Conservation (phyloP, 306 rosid genomes). For the Trifolium repens region DNA sequence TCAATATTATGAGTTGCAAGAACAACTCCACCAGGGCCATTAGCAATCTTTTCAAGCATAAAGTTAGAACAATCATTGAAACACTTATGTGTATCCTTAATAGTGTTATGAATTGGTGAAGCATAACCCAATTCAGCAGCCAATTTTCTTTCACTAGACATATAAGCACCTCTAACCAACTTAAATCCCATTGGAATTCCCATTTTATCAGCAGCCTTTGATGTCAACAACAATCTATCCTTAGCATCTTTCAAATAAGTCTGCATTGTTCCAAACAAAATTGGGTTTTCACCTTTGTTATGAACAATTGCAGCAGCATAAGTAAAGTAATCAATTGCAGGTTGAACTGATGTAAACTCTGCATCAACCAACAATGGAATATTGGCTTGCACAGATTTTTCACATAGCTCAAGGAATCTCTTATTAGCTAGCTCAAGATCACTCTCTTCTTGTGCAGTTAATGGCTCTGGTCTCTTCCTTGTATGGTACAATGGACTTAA, state of each 20-base stretch:
- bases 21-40: constrained; percentile 66
- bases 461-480: constrained; percentile 54
- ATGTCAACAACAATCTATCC: constrained; percentile 58
- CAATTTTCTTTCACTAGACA: constrained; percentile 68
- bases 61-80: constrained; percentile 69
- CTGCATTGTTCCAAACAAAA: constrained; percentile 75
- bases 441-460: constrained; percentile 66
- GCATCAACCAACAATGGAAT: constrained; percentile 78
- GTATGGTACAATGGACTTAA: constrained; percentile 83
- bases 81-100: constrained; percentile 74
- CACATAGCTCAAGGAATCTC: constrained; percentile 63
- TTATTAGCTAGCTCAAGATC: constrained; percentile 63
- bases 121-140: constrained; percentile 66
- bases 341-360: constrained; percentile 80
- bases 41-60: constrained; percentile 70
- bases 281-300: constrained; percentile 58
- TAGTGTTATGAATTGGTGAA: constrained; percentile 77
- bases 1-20: constrained; percentile 89
- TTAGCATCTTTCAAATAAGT: constrained; percentile 85
- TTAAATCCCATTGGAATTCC: constrained; percentile 79
- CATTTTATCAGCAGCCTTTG: constrained; percentile 64
- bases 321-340: constrained; percentile 89
- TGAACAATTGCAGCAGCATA: constrained; percentile 66
- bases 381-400: constrained; percentile 58
- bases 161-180: constrained; percentile 91